A percentile compares a stretch with the other conserved stretches of the same genome.
Evolutionary conservation across 768 basidiomycete genomes (phyloP).

Genomic region (Suillus placidus): DNA sequence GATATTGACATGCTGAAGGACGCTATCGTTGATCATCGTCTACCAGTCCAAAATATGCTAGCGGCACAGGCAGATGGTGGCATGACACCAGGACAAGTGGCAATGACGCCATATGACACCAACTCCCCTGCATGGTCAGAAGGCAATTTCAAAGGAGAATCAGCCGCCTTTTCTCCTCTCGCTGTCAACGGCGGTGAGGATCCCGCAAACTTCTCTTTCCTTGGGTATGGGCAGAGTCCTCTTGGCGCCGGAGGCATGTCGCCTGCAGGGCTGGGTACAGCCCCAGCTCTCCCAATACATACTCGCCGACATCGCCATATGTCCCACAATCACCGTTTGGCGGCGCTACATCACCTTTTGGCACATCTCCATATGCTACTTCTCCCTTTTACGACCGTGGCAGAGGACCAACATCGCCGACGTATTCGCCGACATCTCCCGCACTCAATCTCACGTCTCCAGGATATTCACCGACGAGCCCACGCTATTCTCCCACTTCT

Average conservation of each 20-base stretch:
- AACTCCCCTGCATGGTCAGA: slow-evolving; percentile 87
- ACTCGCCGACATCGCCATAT: slow-evolving; percentile 89
- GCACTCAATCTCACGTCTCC: slow-evolving; percentile 82
- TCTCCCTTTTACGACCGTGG: slow-evolving; percentile 80
- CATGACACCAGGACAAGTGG: slow-evolving; percentile 90
- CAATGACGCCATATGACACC: slow-evolving; percentile 96
- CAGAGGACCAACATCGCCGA: slow-evolving; percentile 73
- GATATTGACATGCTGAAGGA: slow-evolving; percentile 99
- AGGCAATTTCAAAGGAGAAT: slow-evolving; percentile 75
- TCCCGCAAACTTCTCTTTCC: slow-evolving; percentile 69
- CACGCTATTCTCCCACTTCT: slow-evolving; percentile 83
- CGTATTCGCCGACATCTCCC: slow-evolving; percentile 88
- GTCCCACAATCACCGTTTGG: slow-evolving; percentile 83
- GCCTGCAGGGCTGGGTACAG: slow-evolving; percentile 85
- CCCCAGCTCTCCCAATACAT: slow-evolving; percentile 87
- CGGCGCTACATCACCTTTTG: slow-evolving; percentile 82
- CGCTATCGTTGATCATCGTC: slow-evolving; percentile 93
- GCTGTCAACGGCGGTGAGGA: slow-evolving; percentile 87
- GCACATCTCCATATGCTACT: slow-evolving; percentile 78
- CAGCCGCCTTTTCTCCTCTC: slow-evolving; percentile 93
- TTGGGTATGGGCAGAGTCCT: slow-evolving; percentile 86
- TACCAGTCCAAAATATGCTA: slow-evolving; percentile 82
- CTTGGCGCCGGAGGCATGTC: slow-evolving; percentile 86
- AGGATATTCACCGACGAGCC: slow-evolving; percentile 67
- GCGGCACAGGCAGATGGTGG: slow-evolving; percentile 80